These are phyloP conservation scores for Monilinia aucupariae DNA, from an alignment of 2,329 filamentous ascomycete genomes.

Conservation along the genomic window DNA sequence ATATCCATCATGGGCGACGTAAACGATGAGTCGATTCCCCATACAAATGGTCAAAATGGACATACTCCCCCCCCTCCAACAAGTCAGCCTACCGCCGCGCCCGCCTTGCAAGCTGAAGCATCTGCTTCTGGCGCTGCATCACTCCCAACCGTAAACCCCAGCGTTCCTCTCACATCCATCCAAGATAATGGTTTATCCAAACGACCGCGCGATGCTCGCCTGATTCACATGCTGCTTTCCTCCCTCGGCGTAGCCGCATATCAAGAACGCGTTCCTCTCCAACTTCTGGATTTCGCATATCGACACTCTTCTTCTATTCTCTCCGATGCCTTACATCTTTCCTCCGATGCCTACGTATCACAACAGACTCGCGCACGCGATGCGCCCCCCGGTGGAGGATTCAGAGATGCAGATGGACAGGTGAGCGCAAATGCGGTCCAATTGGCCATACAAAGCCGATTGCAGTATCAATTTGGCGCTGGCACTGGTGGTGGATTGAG, in stretches of 20 bases:
- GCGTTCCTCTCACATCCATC: conserved; percentile 33
- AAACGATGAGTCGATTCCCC: conserved; percentile 37
- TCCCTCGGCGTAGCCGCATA: conserved; percentile 74
- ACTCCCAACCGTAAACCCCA: conserved; percentile 23
- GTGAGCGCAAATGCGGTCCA: conserved; percentile 63
- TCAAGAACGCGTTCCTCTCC: conserved; percentile 74
- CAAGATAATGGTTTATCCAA: conserved; percentile 37
- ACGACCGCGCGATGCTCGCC: conserved; percentile 70
- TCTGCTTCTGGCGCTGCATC: conserved; percentile 16
- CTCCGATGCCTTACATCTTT: conserved; percentile 63
- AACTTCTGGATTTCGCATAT: conserved; percentile 83
- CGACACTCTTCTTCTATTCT: conserved; percentile 70
- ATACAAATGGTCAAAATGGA: conserved; percentile 56
- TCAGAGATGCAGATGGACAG: conserved; percentile 34
- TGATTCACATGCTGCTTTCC: conserved; percentile 73
- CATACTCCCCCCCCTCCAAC: conserved; percentile 32
- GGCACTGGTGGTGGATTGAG: conserved; percentile 47
- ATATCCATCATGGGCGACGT: conserved; percentile 31
- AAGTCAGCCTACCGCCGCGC: conserved; percentile 29
- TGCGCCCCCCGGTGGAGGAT: conserved; percentile 31
- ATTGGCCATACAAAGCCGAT: conserved; percentile 64
- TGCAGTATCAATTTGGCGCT: conserved; percentile 63
- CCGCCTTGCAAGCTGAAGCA: conserved; percentile 23
- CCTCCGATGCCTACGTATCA: conserved; percentile 59
- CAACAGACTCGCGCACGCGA: conserved; percentile 35